Evolutionary conservation across 805 yeast species (phyloP), one percentile per base, ranked within the genome.

Genomic region (Sungouiella thailandica): DNA sequence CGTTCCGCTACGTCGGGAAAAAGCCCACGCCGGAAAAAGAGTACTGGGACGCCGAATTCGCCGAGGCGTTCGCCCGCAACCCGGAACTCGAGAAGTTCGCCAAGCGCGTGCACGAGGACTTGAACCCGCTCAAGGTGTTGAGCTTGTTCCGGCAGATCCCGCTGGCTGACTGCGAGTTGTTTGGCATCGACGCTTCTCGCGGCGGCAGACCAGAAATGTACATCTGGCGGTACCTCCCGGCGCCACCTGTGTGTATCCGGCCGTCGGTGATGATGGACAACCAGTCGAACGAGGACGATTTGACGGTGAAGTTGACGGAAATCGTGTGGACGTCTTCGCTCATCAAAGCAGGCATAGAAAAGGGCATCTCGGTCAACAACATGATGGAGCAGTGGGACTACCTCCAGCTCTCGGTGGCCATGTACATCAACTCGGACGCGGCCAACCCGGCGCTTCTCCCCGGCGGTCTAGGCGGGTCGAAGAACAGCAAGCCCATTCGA

Each of bases 381-480:
- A 70, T 93, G 61, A 89, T 93, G 96, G 97, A 90, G 53, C 98
- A 93, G 54, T 93, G 99, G 99, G 99, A 93, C 54, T 93, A 86
- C 55, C 64, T 93, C 45, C 99, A 93, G 61, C 70, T 93, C 33
- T 84, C 96, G 1, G 89, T 93, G 30, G 99, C 98, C 14, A 85
- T 93, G 87, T 93, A 93, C 57, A 93, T 93, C 50, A 93, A 93
- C 58, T 86, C 96, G 1, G 99, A 93, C 60, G 83, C 95, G 19
- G 93, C 89, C 11, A 78, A 81, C 36, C 88, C 89, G 10, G 78
- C 88, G 4, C 70, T 80, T 57, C 57, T 80, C 43, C 95, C 96
- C 2, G 83, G 84, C 17, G 66, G 73, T 14, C 75, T 76, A 41
- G 52, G 55, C 10, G 33, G 40, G 5, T 46, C 65, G 7, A 83